Evolutionary conservation across 2,329 filamentous ascomycete genomes (phyloP), one percentile per base, ranked within the genome.

Genomic region (Cryphonectria naterciae): DNA sequence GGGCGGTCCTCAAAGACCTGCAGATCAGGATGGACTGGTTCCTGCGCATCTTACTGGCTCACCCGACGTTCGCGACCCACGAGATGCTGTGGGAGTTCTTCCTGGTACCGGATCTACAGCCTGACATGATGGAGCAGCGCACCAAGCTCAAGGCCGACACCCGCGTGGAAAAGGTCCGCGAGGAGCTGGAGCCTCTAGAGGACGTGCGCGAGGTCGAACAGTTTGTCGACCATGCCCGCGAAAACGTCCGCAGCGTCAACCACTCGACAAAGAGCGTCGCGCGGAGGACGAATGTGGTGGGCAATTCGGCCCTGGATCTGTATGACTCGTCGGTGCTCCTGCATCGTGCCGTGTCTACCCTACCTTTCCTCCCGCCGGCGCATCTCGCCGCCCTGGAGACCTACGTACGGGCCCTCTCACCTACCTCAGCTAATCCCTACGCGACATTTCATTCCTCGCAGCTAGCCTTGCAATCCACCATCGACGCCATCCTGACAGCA

Each of bases 41-140:
- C 76, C 83, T 99, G 75, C 93, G 93, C 74, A 93, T 94, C 25
- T 87, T 99, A 74, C 86, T 99, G 37, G 86, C 89, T 11, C 96
- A 99, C 77, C 92, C 95, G 4, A 98, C 96, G 0, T 98, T 99
- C 78, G 89, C 94, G 0, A 97, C 93, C 0, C 97, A 99, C 78
- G 96, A 99, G 82, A 94, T 98, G 87, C 87, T 99, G 2, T 99
- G 96, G 97, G 96, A 99, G 77, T 99, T 99, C 82, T 97, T 99
- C 81, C 87, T 99, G 0, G 95, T 99, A 17, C 96, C 96, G 1
- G 96, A 99, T 75, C 89, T 99, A 65, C 93, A 97, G 78, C 88
- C 93, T 0, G 90, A 94, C 28, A 94, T 95, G 88, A 95, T 98
- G 86, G 92, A 93, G 68, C 92, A 97, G 79, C 89, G 96, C 65